Conservation (phyloP, 2,329 filamentous ascomycete genomes). For the Madurella fahalii region DNA sequence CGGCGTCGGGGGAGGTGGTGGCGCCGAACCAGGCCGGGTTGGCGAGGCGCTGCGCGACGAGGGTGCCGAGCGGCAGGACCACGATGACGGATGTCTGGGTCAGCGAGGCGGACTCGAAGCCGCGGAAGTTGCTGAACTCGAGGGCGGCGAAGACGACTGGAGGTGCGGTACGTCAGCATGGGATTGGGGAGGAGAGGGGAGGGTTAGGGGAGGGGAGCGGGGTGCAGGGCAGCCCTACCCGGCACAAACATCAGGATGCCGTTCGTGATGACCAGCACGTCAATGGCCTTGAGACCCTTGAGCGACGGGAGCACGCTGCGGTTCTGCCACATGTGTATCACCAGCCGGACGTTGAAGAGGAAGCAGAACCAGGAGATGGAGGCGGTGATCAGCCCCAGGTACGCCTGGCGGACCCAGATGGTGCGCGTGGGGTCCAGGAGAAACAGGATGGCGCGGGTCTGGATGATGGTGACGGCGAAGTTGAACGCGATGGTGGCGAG, state of each 20-base stretch:
- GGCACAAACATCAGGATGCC: slow-evolving; percentile 54
- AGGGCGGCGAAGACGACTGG: slow-evolving; percentile 49
- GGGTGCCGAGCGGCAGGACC: slow-evolving; percentile 49
- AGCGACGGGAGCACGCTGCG: slow-evolving; percentile 43
- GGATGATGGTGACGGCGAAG: slow-evolving; percentile 35
- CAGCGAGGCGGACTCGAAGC: slow-evolving; percentile 49
- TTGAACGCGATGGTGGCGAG: slow-evolving; percentile 30
- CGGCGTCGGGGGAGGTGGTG: background rate
- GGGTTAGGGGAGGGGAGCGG: slow-evolving; percentile 5
- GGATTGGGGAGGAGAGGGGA: background rate
- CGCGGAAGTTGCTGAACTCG: slow-evolving; percentile 38
- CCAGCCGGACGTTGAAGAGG: slow-evolving; percentile 50
- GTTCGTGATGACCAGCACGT: slow-evolving; percentile 53
- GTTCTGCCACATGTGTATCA: slow-evolving; percentile 45
- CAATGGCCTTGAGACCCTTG: slow-evolving; percentile 45
- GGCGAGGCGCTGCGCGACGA: slow-evolving; percentile 47
- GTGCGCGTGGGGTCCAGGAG: slow-evolving; percentile 5
- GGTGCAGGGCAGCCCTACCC: too few relatives aligned
- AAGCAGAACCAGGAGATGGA: slow-evolving; percentile 49
- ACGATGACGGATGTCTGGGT: slow-evolving; percentile 47
- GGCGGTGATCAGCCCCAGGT: slow-evolving; percentile 30
- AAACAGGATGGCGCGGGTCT: slow-evolving; percentile 32
- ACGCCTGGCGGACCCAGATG: slow-evolving; percentile 39
- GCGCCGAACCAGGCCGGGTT: slow-evolving; percentile 26
- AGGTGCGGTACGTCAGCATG: background rate